Base-by-base conservation (phyloP, 208 protist genomes). In the Crithidia thermophila region DNA sequence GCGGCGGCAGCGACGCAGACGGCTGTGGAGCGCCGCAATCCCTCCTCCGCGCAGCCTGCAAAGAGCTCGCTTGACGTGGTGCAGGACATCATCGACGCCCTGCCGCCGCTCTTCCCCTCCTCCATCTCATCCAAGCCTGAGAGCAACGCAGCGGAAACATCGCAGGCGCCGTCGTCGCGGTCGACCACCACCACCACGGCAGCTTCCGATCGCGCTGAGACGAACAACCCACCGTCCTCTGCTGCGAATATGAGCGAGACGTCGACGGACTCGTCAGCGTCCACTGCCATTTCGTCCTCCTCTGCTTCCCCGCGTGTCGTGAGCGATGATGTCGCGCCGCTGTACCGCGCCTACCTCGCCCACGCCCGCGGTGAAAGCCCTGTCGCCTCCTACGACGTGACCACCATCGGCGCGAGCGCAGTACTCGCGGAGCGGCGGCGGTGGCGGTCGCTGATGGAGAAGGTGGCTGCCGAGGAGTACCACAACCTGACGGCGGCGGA, bases 361-460 rank as follows among this genome's bases (percentile, higher is more conserved):
- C 84, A 93, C 61, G 77, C 84, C 0, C 61, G 51, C 20, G 87
- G 87, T 13, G 66, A 87, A n/a, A 81, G 72, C 23, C 76, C 76
- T 1, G 63, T 85, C 11, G 83, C 67, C 16, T 89, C 87, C 27
- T 85, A 88, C 56, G 85, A 92, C 67, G 33, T 81, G 16, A 79
- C 84, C 7, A 75, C 82, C 0, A 34, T 90, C 23, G 81, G 74
- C 60, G 66, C 76, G 28, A 76, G 66, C 31, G 75, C 74, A 2
- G 49, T 55, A n/a, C 75, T 78, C 40, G 74, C 68, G 14, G 79
- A 89, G 72, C 77, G 81, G n/a, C 82, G 80, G 9, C 85, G 79
- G 13, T 95, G 90, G 87, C 87, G 90, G 37, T 27, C 59, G 10
- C 57, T 95, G 21, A 91, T 95, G 77, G 87, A 94, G 4, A 88